Base-by-base conservation (phyloP, 345 rosid species). In the Eucalyptus tenuipes region DNA sequence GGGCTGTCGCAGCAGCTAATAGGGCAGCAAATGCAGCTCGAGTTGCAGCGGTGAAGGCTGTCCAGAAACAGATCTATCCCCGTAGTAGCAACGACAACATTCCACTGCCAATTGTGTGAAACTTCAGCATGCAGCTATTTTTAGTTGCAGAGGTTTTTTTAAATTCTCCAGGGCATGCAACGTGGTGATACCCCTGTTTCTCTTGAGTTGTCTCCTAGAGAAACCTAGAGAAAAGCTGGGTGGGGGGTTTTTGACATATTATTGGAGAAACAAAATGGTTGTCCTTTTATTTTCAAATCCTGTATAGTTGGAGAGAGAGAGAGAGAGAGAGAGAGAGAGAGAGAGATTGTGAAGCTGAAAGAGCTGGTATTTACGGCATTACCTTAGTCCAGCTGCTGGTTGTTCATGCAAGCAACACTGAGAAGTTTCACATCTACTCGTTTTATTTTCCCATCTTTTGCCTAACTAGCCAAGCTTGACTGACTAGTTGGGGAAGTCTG, bases 1-100 rank as follows among this genome's bases (percentile, higher is more conserved):
- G 92, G 88, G 99, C 97, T 31, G 98, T 95, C 17, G 91, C 97
- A 80, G 97, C 98, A 17, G 99, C 99, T 88, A 97, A 96, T 90
- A 94, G 94, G 75, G 95, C 99, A 86, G 99, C 99, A 79, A 96
- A 96, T 93, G 95, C 98, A 90, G 99, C 97, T 88, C 93, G 99
- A 92, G 95, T 96, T 80, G 96, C 94, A 82, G 97, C 98, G 47
- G 95, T 95, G 89, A 95, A 94, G 94, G 99, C 99, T 49, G 97
- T 92, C 42, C 98, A 95, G 91, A 96, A 95, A 90, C 95, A 96
- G 90, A 94, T 94, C 91, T 94, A 92, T 89, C 95, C 89, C 82
- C 91, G 89, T 68, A 91, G 61, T 49, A 91, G 90, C 91, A 79
- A 81, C 68, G 98, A 94, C 75, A 90, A 88, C 90, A 90, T 93